Evolutionary conservation across 495 filamentous ascomycete genomes (phyloP).

Genomic region (Neurospora sp.): DNA sequence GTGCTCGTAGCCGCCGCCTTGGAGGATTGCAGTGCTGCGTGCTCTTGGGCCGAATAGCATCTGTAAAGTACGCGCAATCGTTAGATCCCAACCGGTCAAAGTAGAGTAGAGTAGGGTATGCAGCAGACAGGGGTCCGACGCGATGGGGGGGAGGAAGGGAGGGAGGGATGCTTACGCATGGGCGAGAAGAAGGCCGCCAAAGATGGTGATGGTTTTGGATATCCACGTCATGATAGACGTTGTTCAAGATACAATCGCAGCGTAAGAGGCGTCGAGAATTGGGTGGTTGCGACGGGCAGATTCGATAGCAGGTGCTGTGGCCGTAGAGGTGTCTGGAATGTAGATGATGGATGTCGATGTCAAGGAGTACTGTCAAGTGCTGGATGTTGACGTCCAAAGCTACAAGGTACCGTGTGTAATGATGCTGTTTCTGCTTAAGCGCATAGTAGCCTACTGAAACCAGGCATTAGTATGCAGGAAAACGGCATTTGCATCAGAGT

Average conservation of each 20-base stretch:
- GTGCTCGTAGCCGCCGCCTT: slow-evolving; percentile 40
- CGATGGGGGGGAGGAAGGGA: neutral
- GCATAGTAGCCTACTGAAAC: neutral
- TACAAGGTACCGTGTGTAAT: neutral
- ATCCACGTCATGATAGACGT: slow-evolving; percentile 50
- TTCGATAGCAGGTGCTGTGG: neutral
- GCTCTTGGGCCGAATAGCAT: slow-evolving; percentile 80
- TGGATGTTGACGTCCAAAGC: neutral
- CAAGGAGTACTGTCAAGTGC: neutral
- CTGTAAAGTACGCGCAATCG: slow-evolving; percentile 26
- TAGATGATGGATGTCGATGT: neutral
- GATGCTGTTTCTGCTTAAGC: neutral
- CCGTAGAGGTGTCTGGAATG: neutral
- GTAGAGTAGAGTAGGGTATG: neutral
- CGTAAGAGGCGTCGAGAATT: neutral
- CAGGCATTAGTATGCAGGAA: neutral
- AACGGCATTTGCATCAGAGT: neutral
- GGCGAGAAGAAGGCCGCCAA: slow-evolving; percentile 57
- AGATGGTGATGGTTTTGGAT: slow-evolving; percentile 50
- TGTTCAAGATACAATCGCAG: neutral
- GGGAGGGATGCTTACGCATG: slow-evolving; percentile 52
- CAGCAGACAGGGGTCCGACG: neutral
- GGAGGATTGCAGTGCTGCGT: slow-evolving; percentile 57
- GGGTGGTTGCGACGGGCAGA: neutral
- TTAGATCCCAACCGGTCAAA: neutral